Conservation (phyloP, 2,329 filamentous ascomycete genomes). For the Cytospora chrysosperma region DNA sequence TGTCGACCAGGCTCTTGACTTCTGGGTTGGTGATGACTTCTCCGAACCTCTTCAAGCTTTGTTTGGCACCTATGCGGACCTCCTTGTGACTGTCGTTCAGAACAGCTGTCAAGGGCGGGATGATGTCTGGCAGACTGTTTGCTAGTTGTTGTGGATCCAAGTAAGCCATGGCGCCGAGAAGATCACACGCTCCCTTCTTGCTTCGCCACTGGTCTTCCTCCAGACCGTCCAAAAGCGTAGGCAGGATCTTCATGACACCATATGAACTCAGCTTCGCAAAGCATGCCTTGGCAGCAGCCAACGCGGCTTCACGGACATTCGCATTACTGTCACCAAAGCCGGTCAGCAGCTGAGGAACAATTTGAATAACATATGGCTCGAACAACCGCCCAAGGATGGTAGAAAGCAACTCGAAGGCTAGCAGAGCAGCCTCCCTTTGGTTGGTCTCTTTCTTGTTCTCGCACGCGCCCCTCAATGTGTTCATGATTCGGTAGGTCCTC, state of each 20-base stretch:
- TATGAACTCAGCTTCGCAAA: slow-evolving; percentile 93
- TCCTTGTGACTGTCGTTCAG: slow-evolving; percentile 98
- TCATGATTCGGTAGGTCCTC: slow-evolving; percentile 82
- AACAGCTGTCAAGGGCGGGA: slow-evolving; percentile 89
- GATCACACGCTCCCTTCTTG: slow-evolving; percentile 96
- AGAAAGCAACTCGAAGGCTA: slow-evolving; percentile 89
- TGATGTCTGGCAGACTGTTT: slow-evolving; percentile 90
- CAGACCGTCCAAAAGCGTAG: slow-evolving; percentile 84
- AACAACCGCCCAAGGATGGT: slow-evolving; percentile 84
- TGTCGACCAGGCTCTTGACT: slow-evolving; percentile 86
- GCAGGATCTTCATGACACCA: slow-evolving; percentile 91
- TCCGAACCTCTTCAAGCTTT: slow-evolving; percentile 94
- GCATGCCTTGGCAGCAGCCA: slow-evolving; percentile 91
- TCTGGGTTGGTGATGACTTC: slow-evolving; percentile 98
- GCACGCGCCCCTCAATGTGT: slow-evolving; percentile 73
- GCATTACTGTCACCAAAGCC: slow-evolving; percentile 86
- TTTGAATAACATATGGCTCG: slow-evolving; percentile 94
- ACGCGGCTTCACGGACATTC: slow-evolving; percentile 88
- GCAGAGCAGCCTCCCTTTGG: slow-evolving; percentile 81
- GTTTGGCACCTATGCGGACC: slow-evolving; percentile 86
- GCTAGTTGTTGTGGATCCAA: slow-evolving; percentile 94
- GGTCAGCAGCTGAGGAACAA: slow-evolving; percentile 84
- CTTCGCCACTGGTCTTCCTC: slow-evolving; percentile 97
- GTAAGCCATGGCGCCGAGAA: slow-evolving; percentile 97
- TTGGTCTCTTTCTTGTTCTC: slow-evolving; percentile 94